These are phyloP conservation scores for Euphorbia lathyris DNA, from an alignment of 345 rosid species.

Conservation along the genomic window DNA sequence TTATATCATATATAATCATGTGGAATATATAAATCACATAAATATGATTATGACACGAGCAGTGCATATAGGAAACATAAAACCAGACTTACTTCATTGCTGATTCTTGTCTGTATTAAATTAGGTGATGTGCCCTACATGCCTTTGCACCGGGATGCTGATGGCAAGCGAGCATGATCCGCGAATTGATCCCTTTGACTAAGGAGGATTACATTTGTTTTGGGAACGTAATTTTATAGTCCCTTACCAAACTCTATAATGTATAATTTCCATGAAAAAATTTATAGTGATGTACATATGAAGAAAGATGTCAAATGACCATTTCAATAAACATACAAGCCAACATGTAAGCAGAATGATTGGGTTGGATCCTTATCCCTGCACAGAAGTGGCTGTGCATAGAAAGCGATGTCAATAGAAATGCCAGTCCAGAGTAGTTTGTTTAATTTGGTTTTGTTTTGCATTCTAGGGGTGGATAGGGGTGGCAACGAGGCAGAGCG, in stretches of 20 bases:
- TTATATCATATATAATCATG: no score
- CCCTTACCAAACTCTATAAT: background rate
- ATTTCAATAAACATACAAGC: background rate
- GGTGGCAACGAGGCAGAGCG: no score
- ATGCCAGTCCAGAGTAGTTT: background rate
- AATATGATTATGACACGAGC: no score
- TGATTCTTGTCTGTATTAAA: conserved; percentile 16
- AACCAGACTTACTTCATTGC: background rate
- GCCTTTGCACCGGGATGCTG: conserved; percentile 80
- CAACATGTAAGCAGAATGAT: background rate
- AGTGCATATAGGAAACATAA: no score
- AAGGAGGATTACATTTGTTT: conserved; percentile 4
- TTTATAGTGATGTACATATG: background rate
- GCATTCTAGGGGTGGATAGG: no score
- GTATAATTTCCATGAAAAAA: background rate
- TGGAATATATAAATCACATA: no score
- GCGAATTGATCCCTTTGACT: conserved; percentile 74
- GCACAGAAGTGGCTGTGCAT: background rate
- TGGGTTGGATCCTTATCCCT: background rate
- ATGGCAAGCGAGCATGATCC: conserved; percentile 86
- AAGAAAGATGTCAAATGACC: background rate
- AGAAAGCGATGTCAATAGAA: background rate
- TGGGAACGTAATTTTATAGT: background rate
- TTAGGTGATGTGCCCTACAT: conserved; percentile 93
- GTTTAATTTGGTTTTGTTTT: no score